These are phyloP conservation scores for Petunia hybrid DNA, from an alignment of 305 asterid species.

Conservation along the genomic window DNA sequence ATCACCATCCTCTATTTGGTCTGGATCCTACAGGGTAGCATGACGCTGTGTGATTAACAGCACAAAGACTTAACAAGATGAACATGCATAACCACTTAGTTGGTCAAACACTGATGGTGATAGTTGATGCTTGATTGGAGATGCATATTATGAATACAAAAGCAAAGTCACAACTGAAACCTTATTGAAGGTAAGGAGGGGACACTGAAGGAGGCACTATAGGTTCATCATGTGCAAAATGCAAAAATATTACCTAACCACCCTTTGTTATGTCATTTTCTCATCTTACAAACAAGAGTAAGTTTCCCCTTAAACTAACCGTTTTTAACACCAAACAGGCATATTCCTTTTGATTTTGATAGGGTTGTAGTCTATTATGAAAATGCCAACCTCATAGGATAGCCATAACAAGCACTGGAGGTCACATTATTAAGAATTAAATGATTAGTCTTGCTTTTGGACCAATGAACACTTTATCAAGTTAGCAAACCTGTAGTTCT, in stretches of 20 bases:
- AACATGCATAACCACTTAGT: neutral
- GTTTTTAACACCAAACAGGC: neutral
- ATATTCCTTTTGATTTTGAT: constrained; percentile 2
- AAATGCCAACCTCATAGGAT: neutral
- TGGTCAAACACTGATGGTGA: neutral
- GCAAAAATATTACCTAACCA: neutral
- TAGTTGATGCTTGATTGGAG: constrained; percentile 21
- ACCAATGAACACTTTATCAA: neutral
- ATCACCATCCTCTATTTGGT: constrained; percentile 29
- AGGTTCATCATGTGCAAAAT: constrained; percentile 23
- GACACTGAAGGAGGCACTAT: neutral
- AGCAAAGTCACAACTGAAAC: neutral
- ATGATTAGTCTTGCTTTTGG: constrained; percentile 16
- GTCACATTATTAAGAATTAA: neutral
- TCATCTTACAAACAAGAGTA: constrained; percentile 9
- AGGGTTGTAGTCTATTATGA: constrained; percentile 18
- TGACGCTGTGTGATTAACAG: constrained; percentile 1
- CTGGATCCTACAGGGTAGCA: constrained; percentile 23
- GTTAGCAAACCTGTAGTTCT: neutral
- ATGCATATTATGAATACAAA: neutral
- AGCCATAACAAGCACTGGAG: neutral
- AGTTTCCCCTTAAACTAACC: neutral
- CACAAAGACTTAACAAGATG: neutral
- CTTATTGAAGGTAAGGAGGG: constrained; percentile 26
- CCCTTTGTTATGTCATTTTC: neutral